Evolutionary conservation across 768 basidiomycete genomes (phyloP).

Genomic region (Kwoniella sp.): DNA sequence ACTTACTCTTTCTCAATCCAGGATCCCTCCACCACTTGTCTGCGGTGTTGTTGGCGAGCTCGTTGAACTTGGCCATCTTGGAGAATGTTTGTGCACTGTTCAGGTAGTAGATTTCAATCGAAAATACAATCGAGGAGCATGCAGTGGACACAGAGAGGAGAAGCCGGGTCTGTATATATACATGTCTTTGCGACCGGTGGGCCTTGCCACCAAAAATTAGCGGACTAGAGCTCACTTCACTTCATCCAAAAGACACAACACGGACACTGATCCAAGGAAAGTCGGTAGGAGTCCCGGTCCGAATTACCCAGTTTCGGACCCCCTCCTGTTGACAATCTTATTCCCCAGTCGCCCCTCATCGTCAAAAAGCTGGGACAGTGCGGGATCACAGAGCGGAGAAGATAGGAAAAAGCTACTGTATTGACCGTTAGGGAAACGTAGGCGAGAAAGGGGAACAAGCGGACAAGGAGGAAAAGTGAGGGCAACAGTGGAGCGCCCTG

Average conservation of each 20-base stretch:
- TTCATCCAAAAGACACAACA: too few relatives aligned
- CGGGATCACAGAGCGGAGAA: background rate
- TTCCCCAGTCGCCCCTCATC: background rate
- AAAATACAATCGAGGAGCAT: too few relatives aligned
- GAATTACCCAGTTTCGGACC: background rate
- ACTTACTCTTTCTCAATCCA: slow-evolving; percentile 27
- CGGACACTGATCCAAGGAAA: too few relatives aligned
- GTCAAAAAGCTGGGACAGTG: background rate
- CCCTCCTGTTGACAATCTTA: background rate
- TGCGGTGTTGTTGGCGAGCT: slow-evolving; percentile 34
- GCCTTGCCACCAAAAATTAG: too few relatives aligned
- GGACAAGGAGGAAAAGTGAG: too few relatives aligned
- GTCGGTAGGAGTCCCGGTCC: background rate
- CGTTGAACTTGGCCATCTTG: slow-evolving; percentile 19
- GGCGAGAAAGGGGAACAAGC: too few relatives aligned
- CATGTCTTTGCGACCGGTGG: too few relatives aligned
- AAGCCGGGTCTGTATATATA: too few relatives aligned
- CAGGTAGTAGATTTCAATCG: too few relatives aligned
- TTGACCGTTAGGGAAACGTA: too few relatives aligned
- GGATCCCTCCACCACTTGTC: slow-evolving; percentile 30
- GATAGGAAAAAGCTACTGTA: background rate
- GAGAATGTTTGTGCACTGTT: background rate
- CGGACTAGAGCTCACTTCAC: too few relatives aligned
- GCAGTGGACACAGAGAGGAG: too few relatives aligned
- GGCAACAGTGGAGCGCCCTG: background rate